phyloP scores from a whole-genome alignment of 192 early-diverging fungal genomes.

The Coemansia reversa region DNA sequence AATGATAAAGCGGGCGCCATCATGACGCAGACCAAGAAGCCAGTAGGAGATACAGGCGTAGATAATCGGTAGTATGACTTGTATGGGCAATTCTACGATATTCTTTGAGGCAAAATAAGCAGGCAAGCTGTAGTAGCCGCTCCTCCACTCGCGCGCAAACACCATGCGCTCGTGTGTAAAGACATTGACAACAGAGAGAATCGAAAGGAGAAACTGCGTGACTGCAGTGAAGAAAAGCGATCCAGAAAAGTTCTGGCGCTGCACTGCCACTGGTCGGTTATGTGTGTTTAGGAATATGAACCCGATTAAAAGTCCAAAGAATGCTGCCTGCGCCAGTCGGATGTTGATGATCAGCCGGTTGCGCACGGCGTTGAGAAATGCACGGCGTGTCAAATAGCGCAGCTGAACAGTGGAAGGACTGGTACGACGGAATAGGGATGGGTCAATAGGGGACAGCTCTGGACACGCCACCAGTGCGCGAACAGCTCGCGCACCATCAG shows the following conservation, averaged over 20 bases:
- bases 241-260: slow-evolving; percentile 56
- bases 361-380: slow-evolving; percentile 49
- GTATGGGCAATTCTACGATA: slow-evolving; percentile 57
- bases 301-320: slow-evolving; percentile 58
- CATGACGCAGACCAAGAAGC: slow-evolving; percentile 56
- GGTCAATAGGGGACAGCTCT: slow-evolving; percentile 15
- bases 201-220: slow-evolving; percentile 47
- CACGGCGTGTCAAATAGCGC: slow-evolving; percentile 46
- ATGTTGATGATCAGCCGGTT: slow-evolving; percentile 56
- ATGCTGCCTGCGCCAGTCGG: slow-evolving; percentile 45
- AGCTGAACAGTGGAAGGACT: slow-evolving; percentile 41
- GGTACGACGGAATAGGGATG: slow-evolving; percentile 28
- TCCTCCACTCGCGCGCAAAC: slow-evolving; percentile 59
- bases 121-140: slow-evolving; percentile 58
- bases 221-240: slow-evolving; percentile 56
- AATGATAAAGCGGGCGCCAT: slow-evolving; percentile 50
- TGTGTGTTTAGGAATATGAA: slow-evolving; percentile 56
- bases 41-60: slow-evolving; percentile 55
- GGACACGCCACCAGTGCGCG: slow-evolving; percentile 23
- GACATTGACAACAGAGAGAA: slow-evolving; percentile 53
- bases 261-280: slow-evolving; percentile 21
- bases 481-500: slow-evolving; percentile 24
- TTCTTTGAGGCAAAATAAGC: slow-evolving; percentile 61
- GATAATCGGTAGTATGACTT: slow-evolving; percentile 52
- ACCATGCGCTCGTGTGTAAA: slow-evolving; percentile 59